Evolutionary conservation across 805 yeast genomes (phyloP).

Genomic region (Clavispora carvajalis): DNA sequence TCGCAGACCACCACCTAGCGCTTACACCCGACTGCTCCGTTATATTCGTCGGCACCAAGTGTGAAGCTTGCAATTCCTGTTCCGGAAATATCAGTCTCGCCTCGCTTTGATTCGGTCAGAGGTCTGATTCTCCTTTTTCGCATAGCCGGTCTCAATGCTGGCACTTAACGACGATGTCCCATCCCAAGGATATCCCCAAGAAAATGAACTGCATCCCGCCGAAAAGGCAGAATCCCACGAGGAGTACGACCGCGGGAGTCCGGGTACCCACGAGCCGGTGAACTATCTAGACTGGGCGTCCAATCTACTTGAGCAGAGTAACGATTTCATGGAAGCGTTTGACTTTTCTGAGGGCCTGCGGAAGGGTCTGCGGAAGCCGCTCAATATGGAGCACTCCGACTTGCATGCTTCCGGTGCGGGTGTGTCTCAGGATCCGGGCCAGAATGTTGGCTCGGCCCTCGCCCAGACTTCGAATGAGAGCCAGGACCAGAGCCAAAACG

Average conservation of each 20-base stretch:
- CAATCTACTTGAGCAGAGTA: slow-evolving; percentile 26
- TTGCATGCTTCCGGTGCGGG: too few species aligned
- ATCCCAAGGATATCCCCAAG: neutral
- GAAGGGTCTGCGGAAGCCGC: neutral
- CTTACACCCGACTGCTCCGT: neutral
- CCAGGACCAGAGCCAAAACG: too few species aligned
- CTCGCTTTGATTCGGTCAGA: neutral
- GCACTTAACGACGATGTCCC: neutral
- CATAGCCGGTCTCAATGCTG: neutral
- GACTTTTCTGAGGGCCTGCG: slow-evolving; percentile 18
- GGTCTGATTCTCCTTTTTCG: neutral
- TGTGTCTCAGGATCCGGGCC: neutral
- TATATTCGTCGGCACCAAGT: neutral
- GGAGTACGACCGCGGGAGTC: neutral
- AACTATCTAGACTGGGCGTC: slow-evolving; percentile 28
- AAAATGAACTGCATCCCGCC: neutral
- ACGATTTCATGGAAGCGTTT: slow-evolving; percentile 29
- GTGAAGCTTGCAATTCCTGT: neutral
- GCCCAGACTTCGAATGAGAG: too few species aligned
- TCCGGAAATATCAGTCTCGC: neutral
- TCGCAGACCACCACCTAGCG: neutral
- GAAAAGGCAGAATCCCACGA: neutral
- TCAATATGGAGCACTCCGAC: too few species aligned
- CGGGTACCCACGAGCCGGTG: slow-evolving; percentile 1
- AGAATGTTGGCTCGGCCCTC: too few species aligned